Evolutionary conservation across 2,329 filamentous ascomycete genomes (phyloP).

Genomic region (Colletotrichum lupini): DNA sequence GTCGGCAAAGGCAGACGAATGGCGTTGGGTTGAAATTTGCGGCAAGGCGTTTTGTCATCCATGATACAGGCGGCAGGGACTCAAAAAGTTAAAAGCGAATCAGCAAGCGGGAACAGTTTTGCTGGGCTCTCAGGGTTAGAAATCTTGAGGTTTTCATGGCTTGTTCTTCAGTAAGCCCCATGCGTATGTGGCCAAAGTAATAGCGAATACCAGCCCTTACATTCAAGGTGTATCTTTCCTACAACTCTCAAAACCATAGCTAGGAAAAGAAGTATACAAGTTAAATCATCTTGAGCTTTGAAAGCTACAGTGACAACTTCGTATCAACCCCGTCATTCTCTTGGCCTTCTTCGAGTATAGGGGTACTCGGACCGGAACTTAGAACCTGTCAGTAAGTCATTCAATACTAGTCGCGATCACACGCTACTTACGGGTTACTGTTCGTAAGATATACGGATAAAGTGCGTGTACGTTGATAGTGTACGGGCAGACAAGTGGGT

Average conservation of each 20-base stretch:
- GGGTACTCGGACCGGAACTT: neutral
- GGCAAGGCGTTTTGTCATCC: neutral
- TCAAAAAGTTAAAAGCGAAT: neutral
- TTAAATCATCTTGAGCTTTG: neutral
- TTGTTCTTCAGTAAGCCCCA: neutral
- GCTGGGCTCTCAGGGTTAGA: neutral
- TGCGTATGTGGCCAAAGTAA: neutral
- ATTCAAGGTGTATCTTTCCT: neutral
- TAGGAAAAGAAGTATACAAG: neutral
- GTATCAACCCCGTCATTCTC: neutral
- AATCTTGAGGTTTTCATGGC: neutral
- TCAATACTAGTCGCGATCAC: no score
- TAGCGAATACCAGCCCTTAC: neutral
- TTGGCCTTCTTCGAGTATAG: neutral
- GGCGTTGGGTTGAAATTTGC: neutral
- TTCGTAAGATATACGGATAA: neutral
- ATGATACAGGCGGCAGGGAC: neutral
- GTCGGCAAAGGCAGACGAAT: neutral
- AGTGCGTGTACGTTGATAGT: neutral
- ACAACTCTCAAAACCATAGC: neutral
- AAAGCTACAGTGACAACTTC: neutral
- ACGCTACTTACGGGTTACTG: no score
- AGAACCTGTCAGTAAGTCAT: neutral
- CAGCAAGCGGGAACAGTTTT: neutral
- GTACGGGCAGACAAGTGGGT: neutral